Percentiles rank a stretch among this genome's conserved stretches.
phyloP scores from a whole-genome alignment of 192 early-diverging fungal genomes.

The Dimargaris xerosporica region DNA sequence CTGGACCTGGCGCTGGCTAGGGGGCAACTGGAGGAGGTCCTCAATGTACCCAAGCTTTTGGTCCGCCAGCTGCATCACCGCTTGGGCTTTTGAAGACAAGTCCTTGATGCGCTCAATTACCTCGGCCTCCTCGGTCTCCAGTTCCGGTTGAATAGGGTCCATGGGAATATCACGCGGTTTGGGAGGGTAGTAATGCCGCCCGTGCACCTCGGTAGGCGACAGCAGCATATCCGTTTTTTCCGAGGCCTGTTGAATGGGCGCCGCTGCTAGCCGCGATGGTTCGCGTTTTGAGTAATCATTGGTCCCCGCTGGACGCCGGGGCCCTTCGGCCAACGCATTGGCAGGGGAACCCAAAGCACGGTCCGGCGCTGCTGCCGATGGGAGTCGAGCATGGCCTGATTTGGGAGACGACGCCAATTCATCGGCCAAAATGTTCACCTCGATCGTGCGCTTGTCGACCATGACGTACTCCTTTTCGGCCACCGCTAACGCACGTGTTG shows the following conservation, averaged over 20 bases:
- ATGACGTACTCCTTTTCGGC: constrained; percentile 52
- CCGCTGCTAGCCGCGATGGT: neutral
- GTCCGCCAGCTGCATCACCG: constrained; percentile 46
- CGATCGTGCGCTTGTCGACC: constrained; percentile 49
- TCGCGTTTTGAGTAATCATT: neutral
- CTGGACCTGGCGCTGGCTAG: constrained; percentile 12
- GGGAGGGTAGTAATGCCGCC: neutral
- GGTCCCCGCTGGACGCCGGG: neutral
- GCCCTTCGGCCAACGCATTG: neutral
- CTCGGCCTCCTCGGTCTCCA: constrained; percentile 24
- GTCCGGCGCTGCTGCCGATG: neutral
- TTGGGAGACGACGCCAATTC: constrained; percentile 31
- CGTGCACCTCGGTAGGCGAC: neutral
- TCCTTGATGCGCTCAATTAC: constrained; percentile 49
- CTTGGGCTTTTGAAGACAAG: constrained; percentile 51
- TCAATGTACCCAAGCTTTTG: constrained; percentile 38
- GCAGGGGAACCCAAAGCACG: neutral
- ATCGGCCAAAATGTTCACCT: constrained; percentile 63
- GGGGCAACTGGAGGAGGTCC: constrained; percentile 15
- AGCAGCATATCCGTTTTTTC: constrained; percentile 14
- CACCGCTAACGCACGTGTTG: neutral
- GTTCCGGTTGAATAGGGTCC: constrained; percentile 4
- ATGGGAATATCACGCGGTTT: neutral
- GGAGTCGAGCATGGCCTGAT: neutral
- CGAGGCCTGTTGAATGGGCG: constrained; percentile 10